These are phyloP conservation scores for Lactifluus volemus DNA, from an alignment of 768 basidiomycete species.

Conservation along the genomic window DNA sequence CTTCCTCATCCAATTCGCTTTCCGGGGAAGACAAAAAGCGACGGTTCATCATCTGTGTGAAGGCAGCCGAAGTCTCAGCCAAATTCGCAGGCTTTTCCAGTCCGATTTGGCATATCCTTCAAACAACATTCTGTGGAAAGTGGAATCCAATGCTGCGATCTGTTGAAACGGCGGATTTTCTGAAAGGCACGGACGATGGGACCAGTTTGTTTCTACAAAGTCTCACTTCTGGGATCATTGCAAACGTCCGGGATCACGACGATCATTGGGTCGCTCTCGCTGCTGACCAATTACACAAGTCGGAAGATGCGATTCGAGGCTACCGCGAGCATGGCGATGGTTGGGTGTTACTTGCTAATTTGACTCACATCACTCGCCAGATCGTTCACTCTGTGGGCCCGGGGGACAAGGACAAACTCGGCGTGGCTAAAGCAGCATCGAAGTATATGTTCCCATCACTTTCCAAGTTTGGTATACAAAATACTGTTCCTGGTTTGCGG, in stretches of 20 bases:
- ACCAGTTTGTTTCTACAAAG: background rate
- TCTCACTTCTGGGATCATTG: background rate
- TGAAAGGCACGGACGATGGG: too few species aligned
- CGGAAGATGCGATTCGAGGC: background rate
- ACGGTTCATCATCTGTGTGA: too few species aligned
- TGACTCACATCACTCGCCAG: background rate
- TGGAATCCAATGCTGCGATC: too few species aligned
- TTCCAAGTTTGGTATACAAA: background rate
- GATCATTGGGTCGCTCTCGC: background rate
- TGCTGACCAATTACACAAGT: background rate
- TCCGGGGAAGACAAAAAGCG: too few species aligned
- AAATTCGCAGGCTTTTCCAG: too few species aligned
- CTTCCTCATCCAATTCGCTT: too few species aligned
- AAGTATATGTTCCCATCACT: background rate
- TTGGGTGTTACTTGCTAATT: background rate
- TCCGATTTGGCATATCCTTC: too few species aligned
- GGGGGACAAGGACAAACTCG: background rate
- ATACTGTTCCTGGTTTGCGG: background rate
- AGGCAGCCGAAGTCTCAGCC: too few species aligned
- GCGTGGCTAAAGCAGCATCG: background rate
- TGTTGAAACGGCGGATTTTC: too few species aligned
- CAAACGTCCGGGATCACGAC: background rate
- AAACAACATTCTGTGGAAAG: too few species aligned
- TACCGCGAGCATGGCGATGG: background rate
- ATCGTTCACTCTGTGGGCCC: background rate